Base-by-base conservation (phyloP, 176 grass and related monocot species). In the Pontederia paniculata region DNA sequence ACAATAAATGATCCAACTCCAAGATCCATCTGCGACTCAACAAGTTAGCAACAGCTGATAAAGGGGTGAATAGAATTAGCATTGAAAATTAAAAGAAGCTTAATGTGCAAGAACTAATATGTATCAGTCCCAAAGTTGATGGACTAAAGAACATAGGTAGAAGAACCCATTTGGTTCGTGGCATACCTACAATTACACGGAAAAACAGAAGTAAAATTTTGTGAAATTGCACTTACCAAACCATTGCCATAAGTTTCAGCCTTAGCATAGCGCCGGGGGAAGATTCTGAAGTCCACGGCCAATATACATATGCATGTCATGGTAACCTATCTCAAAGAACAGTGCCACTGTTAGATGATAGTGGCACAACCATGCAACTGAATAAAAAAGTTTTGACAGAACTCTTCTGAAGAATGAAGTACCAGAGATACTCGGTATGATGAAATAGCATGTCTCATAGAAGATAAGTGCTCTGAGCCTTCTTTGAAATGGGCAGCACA, bases 261-360 rank as follows among this genome's bases (percentile, higher is more conserved):
- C 65, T 97, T 97, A 54, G 86, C 93, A 72, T 84, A 97, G 14
- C 80, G 77, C 50, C 83, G 84, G 64, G 86, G 93, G 55, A 90
- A 97, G 16, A 97, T 80, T 78, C 84, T 77, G 68, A 97, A 97
- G 68, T 97, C 93, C 63, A 97, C 93, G 1, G 86, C 86, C 76
- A 97, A 75, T 88, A 37, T 90, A 66, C 80, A 84, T 72, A 97
- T 74, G 73, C 93, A 97, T 84, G 93, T 97, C n/a, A 90, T 74
- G 57, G 87, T 53, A 55, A 97, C 75, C 86, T 97, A 81, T 41
- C 78, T 57, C 48, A 42, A 21, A 72, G 23, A 74, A 13, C 44
- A 72, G 48, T 62, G n/a, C 7, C 16, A 17, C 57, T 14, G 42
- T 37, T 20, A 48, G 14, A 47, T 43, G 20, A 58, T n/a, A 5